phyloP scores from a whole-genome alignment of 805 yeast genomes.

The Spathaspora gorwiae region DNA sequence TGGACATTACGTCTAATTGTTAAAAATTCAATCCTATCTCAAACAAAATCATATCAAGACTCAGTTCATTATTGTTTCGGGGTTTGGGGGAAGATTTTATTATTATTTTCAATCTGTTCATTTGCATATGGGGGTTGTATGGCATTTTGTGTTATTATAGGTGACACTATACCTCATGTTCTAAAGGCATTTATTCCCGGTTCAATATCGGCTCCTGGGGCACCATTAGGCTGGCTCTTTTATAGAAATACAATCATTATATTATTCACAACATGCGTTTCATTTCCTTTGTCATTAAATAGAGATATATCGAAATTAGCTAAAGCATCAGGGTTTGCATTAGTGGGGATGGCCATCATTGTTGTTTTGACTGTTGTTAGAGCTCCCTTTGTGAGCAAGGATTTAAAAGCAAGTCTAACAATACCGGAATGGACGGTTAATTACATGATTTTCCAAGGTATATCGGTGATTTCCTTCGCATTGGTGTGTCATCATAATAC shows the following conservation, averaged over 20 bases:
- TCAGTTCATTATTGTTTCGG: constrained; percentile 82
- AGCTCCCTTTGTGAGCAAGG: constrained; percentile 58
- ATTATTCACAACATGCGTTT: constrained; percentile 63
- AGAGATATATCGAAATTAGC: constrained; percentile 82
- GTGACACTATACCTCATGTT: constrained; percentile 93
- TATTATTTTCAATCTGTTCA: constrained; percentile 73
- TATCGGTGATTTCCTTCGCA: constrained; percentile 92
- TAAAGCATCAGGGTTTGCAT: constrained; percentile 80
- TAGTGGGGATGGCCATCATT: constrained; percentile 78
- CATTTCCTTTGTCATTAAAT: constrained; percentile 78
- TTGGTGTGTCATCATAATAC: constrained; percentile 95
- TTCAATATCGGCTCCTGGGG: constrained; percentile 24
- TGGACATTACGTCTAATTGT: constrained; percentile 84
- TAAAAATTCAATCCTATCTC: constrained; percentile 72
- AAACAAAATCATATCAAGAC: constrained; percentile 76
- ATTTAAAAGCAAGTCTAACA: constrained; percentile 46
- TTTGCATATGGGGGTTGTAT: constrained; percentile 94
- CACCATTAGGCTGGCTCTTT: constrained; percentile 48
- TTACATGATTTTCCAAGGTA: constrained; percentile 74
- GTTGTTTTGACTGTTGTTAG: constrained; percentile 66
- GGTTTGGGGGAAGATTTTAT: constrained; percentile 56
- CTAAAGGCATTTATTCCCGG: constrained; percentile 58
- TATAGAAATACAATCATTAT: constrained; percentile 68
- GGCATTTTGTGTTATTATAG: constrained; percentile 92
- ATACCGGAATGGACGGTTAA: constrained; percentile 49